Base-by-base conservation (phyloP, 768 basidiomycete genomes). In the Auricularia auricula-judae region DNA sequence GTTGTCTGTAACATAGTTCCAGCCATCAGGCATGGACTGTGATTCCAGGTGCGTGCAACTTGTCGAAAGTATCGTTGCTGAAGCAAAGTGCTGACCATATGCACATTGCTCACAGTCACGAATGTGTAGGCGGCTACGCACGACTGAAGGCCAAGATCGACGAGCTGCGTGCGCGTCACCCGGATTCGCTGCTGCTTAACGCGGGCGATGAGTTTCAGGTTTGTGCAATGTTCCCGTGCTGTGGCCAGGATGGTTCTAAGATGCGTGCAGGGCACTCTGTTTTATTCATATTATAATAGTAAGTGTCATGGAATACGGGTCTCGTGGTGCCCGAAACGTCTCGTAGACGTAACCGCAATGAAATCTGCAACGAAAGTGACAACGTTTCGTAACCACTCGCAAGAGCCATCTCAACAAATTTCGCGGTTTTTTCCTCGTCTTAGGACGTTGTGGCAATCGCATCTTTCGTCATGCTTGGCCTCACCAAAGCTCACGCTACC, bases 181-280 rank as follows among this genome's bases (percentile, higher is more conserved):
- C 73, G 23, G 75, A 80, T 69, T 75, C 75, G 8, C 66, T 81
- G 4, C 74, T 81, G 65, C 67, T 81, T 47, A 78, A 80, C 68
- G 75, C 77, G 56, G 80, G 80, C 4, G 80, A 81, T 66, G 80
- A 81, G 67, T 81, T 79, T 67, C 80, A 74, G 62, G 72, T 72
- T n/a, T 16, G 66, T 35, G 2, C 39, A 14, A 23, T 11, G 34
- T 23, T 36, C 11, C 21, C n/a, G 44, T 18, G 21, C 12, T 36
- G 16, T 29, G 36, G 42, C 14, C 29, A 2, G 29, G 11, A 21
- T 3, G 39, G 39, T 42, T 42, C 39, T 29, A 29, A 29, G 29
- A 29, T 42, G 39, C 34, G 44, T 44, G 10, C 60, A 79, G 73
- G 78, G 78, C 11, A 80, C 80, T 0, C 71, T 79, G 8, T 80